phyloP scores from a whole-genome alignment of 2,329 filamentous ascomycete genomes.

The Arthrobotrys sinensis region DNA sequence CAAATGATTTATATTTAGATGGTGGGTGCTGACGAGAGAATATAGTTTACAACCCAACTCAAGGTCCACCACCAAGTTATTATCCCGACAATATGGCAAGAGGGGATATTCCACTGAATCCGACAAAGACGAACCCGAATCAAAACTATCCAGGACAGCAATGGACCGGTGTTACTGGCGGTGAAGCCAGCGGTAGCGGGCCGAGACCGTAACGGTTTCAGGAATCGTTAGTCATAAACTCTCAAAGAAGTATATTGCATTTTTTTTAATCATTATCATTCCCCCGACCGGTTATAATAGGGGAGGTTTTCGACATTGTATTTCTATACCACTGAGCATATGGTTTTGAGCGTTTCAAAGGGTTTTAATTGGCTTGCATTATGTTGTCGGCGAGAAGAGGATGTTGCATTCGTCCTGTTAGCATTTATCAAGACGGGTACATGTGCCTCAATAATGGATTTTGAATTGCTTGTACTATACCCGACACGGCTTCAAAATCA shows the following conservation, averaged over 20 bases:
- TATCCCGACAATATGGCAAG: slow-evolving; percentile 44
- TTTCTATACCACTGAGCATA: slow-evolving; percentile 14
- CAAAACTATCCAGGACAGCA: slow-evolving; percentile 39
- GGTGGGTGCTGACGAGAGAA: not conserved
- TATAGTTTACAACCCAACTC: slow-evolving; percentile 52
- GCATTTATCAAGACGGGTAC: not conserved
- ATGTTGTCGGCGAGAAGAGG: not conserved
- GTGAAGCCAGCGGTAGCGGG: slow-evolving; percentile 49
- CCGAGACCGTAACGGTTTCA: slow-evolving; percentile 29
- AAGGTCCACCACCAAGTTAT: slow-evolving; percentile 52
- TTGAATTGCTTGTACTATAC: not conserved
- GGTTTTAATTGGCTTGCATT: not conserved
- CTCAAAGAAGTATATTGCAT: not conserved
- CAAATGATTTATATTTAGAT: not conserved
- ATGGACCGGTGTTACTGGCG: slow-evolving; percentile 25
- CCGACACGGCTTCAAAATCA: slow-evolving; percentile 7
- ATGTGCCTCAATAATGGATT: not conserved
- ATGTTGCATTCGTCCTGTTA: slow-evolving; percentile 8
- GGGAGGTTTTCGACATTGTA: not conserved
- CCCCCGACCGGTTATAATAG: not conserved
- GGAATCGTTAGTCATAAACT: not conserved
- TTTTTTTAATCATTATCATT: not conserved
- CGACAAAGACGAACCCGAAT: slow-evolving; percentile 48
- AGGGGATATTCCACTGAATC: slow-evolving; percentile 46
- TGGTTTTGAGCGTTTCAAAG: slow-evolving; percentile 22